Base-by-base conservation (phyloP, 306 rosid species). In the Comarum palustre region DNA sequence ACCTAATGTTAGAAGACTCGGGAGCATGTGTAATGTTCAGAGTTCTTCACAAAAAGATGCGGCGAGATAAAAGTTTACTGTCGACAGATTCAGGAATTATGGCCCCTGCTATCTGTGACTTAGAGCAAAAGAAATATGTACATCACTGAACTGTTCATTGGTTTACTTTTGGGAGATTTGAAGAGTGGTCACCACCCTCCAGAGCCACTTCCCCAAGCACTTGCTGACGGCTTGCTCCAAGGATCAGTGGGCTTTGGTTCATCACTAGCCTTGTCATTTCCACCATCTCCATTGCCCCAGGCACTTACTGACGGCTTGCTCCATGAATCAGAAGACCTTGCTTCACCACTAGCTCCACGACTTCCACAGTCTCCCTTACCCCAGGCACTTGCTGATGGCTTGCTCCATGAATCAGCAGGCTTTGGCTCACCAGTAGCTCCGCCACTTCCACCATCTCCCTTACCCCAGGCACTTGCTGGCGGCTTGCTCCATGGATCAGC, bases 111-210 rank as follows among this genome's bases (percentile, higher is more conserved):
- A 2, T n/a, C 20, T 36, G 6, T 16, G 32, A n/a, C n/a, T n/a
- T 29, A 25, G 20, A 52, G 52, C 55, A 68, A 36, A 31, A 22
- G 6, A 55, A 27, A 13, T 47, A 67, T 46, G 39, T 60, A 74
- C 72, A 58, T 57, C 6, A 3, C 22, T 3, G 52, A 22, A 9
- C 19, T 2, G 67, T 51, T 32, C 29, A 75, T 41, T 52, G 39
- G 64, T 55, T 54, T 29, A 46, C 69, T 10, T 38, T 60, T 16
- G 65, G 32, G 13, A 39, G 8, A 47, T 62, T 64, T 50, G n/a
- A 45, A 62, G 39, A 72, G 52, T 59, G 38, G 71, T 81, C 79
- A 87, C 89, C 92, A 86, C 43, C 90, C 87, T 76, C 87, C 87
- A n/a, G 65, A 81, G 75, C 69, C 77, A 72, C 78, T 42, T 34